Evolutionary conservation across 148 eudicot genomes (phyloP), one percentile per base, ranked within the genome.

Genomic region (Persicaria maculosa): DNA sequence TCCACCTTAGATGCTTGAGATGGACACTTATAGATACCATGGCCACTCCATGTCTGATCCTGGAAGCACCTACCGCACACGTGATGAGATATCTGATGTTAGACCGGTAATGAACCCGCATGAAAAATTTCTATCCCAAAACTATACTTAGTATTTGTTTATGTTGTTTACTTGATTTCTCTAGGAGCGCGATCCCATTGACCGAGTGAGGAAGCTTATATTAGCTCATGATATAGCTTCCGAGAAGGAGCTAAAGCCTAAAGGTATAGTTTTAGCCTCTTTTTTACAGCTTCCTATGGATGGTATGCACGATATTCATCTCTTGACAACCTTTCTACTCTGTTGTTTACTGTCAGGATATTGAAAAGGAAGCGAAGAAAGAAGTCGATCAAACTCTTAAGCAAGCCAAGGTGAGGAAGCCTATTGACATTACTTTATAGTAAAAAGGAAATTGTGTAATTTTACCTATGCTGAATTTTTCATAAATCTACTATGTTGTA

Each of bases 11-110:
- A 92, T 95, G 75, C 92, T 95, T 64, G 98, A 95, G 80, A 92
- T 95, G 98, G 98, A 95, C 84, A 91, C 97, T 46, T 95, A 95
- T 78, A 86, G 98, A 79, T 95, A 95, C 81, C 98, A 95, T 57
- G 98, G 98, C 1, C 98, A 95, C 82, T 95, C 97, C 45, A 92
- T 92, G 97, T 92, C 96, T 83, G 98, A 95, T 80, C 98, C 97
- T 73, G 97, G 97, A 47, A 92, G 93, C 89, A 90, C 98, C 48
- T 95, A 92, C 76, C 88, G 97, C 44, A 95, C 97, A 7, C 96
- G 97, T 84, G 97, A 92, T 85, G 98, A 95, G 78, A 84, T 95
- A 50, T 72, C 84, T 72, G 96, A 92, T 47, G 79, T 90, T 64
- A 85, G 97, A 83, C 93, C 86, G 96, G 98, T 94, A 50, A 40